phyloP scores from a whole-genome alignment of 2,329 filamentous ascomycete species.

The Pseudocercospora eumusae region DNA sequence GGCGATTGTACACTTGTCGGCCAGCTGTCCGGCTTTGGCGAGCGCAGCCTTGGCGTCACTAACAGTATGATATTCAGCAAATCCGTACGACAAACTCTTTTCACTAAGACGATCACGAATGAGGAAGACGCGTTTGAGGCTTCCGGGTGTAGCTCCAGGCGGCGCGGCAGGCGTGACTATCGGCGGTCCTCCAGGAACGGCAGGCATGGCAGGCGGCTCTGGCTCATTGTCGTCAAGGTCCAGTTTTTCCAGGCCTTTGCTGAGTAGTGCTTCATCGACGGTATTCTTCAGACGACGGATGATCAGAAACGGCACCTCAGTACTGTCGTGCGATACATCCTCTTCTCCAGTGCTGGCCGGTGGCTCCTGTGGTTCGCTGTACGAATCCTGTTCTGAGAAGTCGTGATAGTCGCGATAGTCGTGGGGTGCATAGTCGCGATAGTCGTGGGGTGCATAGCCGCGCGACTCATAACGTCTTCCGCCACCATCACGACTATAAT shows the following conservation, averaged over 20 bases:
- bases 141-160: slow-evolving; percentile 63
- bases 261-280: slow-evolving; percentile 71
- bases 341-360: slow-evolving; percentile 29
- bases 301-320: slow-evolving; percentile 56
- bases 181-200: slow-evolving; percentile 5
- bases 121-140: slow-evolving; percentile 74
- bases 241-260: slow-evolving; percentile 71
- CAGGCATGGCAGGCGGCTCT: slow-evolving; percentile 42
- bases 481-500: not conserved
- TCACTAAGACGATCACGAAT: slow-evolving; percentile 71
- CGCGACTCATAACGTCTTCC: not conserved
- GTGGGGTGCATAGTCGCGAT: slow-evolving; percentile 3
- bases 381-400: slow-evolving; percentile 18
- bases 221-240: slow-evolving; percentile 52
- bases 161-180: slow-evolving; percentile 6
- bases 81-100: slow-evolving; percentile 78
- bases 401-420: slow-evolving; percentile 14
- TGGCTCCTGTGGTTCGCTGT: slow-evolving; percentile 26
- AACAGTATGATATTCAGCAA: slow-evolving; percentile 77
- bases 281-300: slow-evolving; percentile 70
- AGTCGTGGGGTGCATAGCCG: not conserved
- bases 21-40: slow-evolving; percentile 68
- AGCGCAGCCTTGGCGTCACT: slow-evolving; percentile 73
- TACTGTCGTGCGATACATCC: slow-evolving; percentile 28
- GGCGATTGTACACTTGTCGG: slow-evolving; percentile 71